A percentile compares a stretch with the other conserved stretches of the same genome.
These are phyloP conservation scores for Sphagnum fallax DNA, from an alignment of 228 moss, liverwort and hornwort species.

Conservation along the genomic window DNA sequence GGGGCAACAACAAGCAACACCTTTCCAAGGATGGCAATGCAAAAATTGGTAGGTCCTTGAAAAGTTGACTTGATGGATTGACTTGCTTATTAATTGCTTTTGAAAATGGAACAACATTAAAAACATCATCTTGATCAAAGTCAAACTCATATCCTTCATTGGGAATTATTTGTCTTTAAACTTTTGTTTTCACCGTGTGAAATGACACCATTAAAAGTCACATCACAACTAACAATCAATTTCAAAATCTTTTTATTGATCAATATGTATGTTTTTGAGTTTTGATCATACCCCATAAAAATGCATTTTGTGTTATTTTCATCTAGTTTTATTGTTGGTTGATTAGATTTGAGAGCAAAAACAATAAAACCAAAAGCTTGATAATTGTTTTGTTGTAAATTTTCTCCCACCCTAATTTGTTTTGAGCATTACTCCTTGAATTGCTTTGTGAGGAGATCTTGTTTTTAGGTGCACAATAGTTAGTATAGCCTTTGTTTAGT, in stretches of 20 bases:
- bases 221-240: slow-evolving; percentile 1
- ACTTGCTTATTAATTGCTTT: no score
- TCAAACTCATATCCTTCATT: no score
- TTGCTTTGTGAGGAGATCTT: background rate
- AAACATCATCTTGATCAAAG: no score
- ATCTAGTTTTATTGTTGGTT: slow-evolving; percentile 6
- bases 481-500: background rate
- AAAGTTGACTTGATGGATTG: no score
- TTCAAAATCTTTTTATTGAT: background rate
- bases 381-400: background rate
- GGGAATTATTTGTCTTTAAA: no score
- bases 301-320: background rate
- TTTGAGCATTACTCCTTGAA: background rate
- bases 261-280: slow-evolving; percentile 1
- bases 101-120: no score
- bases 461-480: background rate
- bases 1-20: no score
- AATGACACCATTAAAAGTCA: background rate
- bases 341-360: background rate
- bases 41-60: no score
- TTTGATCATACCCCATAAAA: background rate
- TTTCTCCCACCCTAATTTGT: background rate
- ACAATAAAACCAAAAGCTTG: background rate
- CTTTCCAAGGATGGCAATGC: no score
- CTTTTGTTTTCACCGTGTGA: no score